Conservation (phyloP, 352 stramenopile genomes). For the Globisporangium yorkense region DNA sequence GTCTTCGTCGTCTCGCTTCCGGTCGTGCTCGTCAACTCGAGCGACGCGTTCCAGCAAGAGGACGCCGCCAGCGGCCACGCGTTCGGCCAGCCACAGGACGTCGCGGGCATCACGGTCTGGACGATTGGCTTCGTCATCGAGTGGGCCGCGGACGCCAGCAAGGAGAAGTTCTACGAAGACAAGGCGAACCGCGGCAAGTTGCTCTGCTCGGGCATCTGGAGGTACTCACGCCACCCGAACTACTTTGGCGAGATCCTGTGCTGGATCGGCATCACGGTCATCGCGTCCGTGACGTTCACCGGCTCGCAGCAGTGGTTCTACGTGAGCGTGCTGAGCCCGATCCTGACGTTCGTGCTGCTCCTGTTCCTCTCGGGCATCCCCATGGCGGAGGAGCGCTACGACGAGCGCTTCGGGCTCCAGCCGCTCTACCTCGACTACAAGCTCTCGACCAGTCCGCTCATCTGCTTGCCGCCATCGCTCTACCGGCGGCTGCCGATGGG, state of each 20-base stretch:
- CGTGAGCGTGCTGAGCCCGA: constrained; percentile 38
- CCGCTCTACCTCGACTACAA: constrained; percentile 67
- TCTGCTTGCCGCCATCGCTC: constrained; percentile 40
- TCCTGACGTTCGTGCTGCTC: constrained; percentile 58
- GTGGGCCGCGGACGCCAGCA: constrained; percentile 51
- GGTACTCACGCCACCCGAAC: constrained; percentile 89
- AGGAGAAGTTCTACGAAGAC: constrained; percentile 49
- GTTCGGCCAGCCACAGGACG: constrained; percentile 33
- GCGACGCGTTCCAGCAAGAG: constrained; percentile 13
- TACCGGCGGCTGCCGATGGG: constrained; percentile 28
- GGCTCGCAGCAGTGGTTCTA: constrained; percentile 34
- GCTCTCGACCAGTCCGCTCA: constrained; percentile 42
- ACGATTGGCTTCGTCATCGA: constrained; percentile 48
- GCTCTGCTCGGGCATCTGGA: constrained; percentile 67
- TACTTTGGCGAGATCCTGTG: constrained; percentile 93
- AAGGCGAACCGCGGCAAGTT: constrained; percentile 45
- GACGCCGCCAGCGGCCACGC: constrained; percentile 6
- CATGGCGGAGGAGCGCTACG: constrained; percentile 55
- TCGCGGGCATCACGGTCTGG: constrained; percentile 48
- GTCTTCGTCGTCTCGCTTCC: constrained; percentile 69
- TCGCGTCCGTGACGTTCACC: constrained; percentile 37
- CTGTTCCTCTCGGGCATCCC: constrained; percentile 64
- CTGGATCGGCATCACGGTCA: constrained; percentile 62
- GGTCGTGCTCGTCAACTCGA: constrained; percentile 55
- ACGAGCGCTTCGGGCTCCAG: constrained; percentile 52